Percentiles rank a stretch among this genome's conserved stretches.
Conservation (phyloP, 2,329 filamentous ascomycete species). For the Curvularia lunata region DNA sequence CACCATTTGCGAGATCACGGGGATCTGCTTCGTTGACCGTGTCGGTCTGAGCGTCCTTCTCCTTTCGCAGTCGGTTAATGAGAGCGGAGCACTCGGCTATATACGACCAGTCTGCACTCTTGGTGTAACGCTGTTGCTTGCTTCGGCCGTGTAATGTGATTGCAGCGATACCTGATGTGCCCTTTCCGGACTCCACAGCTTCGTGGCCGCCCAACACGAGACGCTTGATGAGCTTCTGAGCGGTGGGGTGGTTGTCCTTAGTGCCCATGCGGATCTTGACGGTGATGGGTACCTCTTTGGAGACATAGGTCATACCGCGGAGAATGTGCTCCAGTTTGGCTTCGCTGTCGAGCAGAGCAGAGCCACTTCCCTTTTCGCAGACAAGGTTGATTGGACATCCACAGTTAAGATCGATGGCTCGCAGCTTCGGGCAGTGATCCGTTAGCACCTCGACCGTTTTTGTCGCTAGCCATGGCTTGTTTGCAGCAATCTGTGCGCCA, state of each 20-base stretch:
- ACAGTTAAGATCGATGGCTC: constrained; percentile 94
- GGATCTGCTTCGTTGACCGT: constrained; percentile 79
- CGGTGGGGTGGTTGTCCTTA: constrained; percentile 77
- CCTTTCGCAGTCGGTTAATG: constrained; percentile 78
- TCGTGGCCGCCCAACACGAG: constrained; percentile 81
- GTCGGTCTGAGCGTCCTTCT: constrained; percentile 71
- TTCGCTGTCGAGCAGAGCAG: constrained; percentile 85
- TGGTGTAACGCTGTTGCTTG: constrained; percentile 92
- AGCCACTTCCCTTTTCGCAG: constrained; percentile 85
- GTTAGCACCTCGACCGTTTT: constrained; percentile 86
- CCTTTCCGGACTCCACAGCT: constrained; percentile 67
- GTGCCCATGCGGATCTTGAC: constrained; percentile 95
- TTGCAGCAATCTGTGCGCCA: constrained; percentile 89
- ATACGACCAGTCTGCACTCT: constrained; percentile 91
- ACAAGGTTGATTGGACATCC: constrained; percentile 97
- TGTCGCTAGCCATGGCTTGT: constrained; percentile 87
- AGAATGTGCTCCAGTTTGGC: constrained; percentile 94
- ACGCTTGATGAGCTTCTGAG: constrained; percentile 79
- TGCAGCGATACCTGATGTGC: constrained; percentile 78
- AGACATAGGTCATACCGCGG: constrained; percentile 93
- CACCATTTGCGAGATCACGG: constrained; percentile 70
- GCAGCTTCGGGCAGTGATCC: constrained; percentile 77
- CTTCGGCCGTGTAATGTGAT: constrained; percentile 93
- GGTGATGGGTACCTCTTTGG: constrained; percentile 87
- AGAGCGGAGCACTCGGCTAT: constrained; percentile 88